Base-by-base conservation (phyloP, 2,329 filamentous ascomycete genomes). In the Fusarium nurragi region DNA sequence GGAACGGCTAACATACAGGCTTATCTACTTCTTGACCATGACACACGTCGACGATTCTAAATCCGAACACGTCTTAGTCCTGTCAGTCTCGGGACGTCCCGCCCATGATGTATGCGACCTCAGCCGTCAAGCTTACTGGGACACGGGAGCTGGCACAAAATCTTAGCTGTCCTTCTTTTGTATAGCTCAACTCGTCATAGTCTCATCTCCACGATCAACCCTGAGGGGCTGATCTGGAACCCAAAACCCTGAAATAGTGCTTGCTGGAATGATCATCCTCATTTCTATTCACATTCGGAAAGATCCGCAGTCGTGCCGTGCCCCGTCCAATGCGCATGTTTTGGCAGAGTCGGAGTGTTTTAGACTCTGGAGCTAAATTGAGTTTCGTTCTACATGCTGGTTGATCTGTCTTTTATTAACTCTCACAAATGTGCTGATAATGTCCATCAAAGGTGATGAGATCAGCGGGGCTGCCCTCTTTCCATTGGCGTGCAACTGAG, bases 141-240 rank as follows among this genome's bases (percentile, higher is more conserved):
- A 34, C 32, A 34, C 32, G 32, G 32, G 16, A 34, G n/a, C 32
- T 18, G 32, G 32, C 16, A 7, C 4, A 38, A 13, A 11, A 7
- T 26, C 21, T 13, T 3, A 30, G 16, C 21, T 18, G 16, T 14
- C 12, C 4, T n/a, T 13, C 19, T 4, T 7, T 13, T 4, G 10
- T 8, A 3, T 5, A 12, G 6, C 2, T 9, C 2, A 5, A 7
- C 41, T 21, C 32, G 2, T 9, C 12, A 11, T 32, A 18, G 22
- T 6, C 21, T 7, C 9, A 32, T n/a, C 1, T 11, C 4, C 16
- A 2, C 6, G 11, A 10, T n/a, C 4, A 6, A 22, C 2, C 2
- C 6, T 4, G 14, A 16, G 19, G 26, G 32, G 11, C 16, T 16
- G 2, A 12, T n/a, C 11, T 32, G 21, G 21, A 19, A 23, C 13